Conservation (phyloP, 176 grass and related monocot genomes). For the Bonia amplexicaulis region DNA sequence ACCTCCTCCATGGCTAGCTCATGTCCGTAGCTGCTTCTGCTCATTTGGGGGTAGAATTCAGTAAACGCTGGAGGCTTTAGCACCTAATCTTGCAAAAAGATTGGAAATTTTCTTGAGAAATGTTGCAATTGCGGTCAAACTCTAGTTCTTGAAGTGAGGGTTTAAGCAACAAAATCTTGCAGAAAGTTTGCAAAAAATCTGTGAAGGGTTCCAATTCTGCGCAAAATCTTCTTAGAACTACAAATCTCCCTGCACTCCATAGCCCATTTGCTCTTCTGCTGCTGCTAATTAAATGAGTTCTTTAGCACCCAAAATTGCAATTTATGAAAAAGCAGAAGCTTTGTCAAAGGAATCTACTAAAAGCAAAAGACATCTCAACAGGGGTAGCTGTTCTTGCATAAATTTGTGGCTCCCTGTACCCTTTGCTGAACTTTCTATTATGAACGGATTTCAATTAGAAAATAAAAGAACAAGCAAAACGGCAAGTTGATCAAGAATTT, state of each 20-base stretch:
- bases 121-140: not conserved
- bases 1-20: conserved; percentile 30
- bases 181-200: not conserved
- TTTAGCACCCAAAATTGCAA: not conserved
- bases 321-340: not conserved
- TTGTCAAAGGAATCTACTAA: conserved; percentile 6
- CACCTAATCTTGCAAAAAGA: not conserved
- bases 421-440: not conserved
- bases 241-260: not conserved
- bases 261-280: not conserved
- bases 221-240: not conserved
- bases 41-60: conserved; percentile 7
- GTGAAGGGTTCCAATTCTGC: not conserved
- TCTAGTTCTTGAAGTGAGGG: not conserved
- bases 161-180: not conserved
- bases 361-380: conserved; percentile 8
- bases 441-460: not conserved
- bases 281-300: not conserved
- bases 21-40: conserved; percentile 24
- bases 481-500: not conserved
- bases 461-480: not conserved
- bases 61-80: not conserved
- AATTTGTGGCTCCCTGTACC: not conserved
- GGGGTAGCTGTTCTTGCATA: not conserved
- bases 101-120: not conserved